Conservation (phyloP, 176 grass and related monocot genomes). For the Oryza australiensis region DNA sequence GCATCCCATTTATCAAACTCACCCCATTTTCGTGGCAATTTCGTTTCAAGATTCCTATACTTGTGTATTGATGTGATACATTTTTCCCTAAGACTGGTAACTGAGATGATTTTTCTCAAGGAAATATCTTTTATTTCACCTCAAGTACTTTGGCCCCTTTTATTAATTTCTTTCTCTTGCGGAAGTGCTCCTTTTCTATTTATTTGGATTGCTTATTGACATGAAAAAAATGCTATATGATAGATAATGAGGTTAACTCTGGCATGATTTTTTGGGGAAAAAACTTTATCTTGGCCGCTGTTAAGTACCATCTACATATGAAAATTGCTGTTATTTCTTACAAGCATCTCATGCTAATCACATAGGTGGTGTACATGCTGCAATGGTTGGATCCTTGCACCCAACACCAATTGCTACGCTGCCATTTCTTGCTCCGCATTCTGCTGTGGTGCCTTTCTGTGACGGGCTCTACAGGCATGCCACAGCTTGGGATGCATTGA, state of each 20-base stretch:
- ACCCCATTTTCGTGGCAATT: not conserved
- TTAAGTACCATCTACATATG: not conserved
- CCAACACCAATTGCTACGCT: slow-evolving; percentile 90
- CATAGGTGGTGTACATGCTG: slow-evolving; percentile 90
- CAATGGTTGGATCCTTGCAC: slow-evolving; percentile 93
- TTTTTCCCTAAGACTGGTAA: not conserved
- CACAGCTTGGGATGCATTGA: slow-evolving; percentile 88
- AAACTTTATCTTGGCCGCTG: not conserved
- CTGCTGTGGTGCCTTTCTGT: slow-evolving; percentile 91
- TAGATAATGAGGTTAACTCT: not conserved
- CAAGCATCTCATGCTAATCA: slow-evolving; percentile 23
- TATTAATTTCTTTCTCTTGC: not conserved
- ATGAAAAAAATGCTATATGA: not conserved
- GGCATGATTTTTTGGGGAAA: not conserved
- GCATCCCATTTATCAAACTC: not conserved
- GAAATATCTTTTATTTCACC: slow-evolving; percentile 1
- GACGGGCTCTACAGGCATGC: slow-evolving; percentile 77
- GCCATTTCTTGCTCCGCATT: slow-evolving; percentile 95
- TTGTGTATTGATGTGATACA: not conserved
- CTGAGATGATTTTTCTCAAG: not conserved
- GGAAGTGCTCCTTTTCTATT: not conserved
- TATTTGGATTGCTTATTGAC: not conserved
- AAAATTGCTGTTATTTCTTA: slow-evolving; percentile 24
- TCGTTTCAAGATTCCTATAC: not conserved
- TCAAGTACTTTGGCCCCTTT: slow-evolving; percentile 6